phyloP scores from a whole-genome alignment of 148 eudicot genomes.

The Cornus controversa region DNA sequence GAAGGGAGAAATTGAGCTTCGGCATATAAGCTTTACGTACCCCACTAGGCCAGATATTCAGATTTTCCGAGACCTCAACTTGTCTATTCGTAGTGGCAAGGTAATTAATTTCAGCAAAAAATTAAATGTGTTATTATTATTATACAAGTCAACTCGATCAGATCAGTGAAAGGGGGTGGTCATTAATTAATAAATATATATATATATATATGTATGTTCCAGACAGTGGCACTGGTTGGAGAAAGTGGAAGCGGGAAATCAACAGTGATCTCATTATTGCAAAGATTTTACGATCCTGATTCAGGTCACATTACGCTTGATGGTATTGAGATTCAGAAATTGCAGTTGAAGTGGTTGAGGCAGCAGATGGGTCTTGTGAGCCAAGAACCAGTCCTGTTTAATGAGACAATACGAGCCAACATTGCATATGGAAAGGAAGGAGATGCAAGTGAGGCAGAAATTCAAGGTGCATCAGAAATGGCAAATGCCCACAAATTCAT shows the following conservation, averaged over 20 bases:
- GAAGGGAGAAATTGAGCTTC: slow-evolving; percentile 62
- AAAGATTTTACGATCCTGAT: slow-evolving; percentile 71
- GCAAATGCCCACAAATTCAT: slow-evolving; percentile 85
- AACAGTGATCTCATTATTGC: slow-evolving; percentile 64
- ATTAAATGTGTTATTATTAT: too few species aligned
- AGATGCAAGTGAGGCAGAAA: slow-evolving; percentile 56
- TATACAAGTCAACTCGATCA: too few species aligned
- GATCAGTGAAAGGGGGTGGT: too few species aligned
- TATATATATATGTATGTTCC: too few species aligned
- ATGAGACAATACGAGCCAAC: slow-evolving; percentile 66
- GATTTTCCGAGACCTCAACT: slow-evolving; percentile 52
- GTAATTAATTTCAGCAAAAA: slow-evolving; percentile 30
- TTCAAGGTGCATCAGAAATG: slow-evolving; percentile 53
- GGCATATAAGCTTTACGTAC: slow-evolving; percentile 58
- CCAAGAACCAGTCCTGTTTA: slow-evolving; percentile 72
- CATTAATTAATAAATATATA: too few species aligned
- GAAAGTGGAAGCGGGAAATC: slow-evolving; percentile 92
- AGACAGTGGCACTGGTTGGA: slow-evolving; percentile 78
- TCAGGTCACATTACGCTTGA: slow-evolving; percentile 61
- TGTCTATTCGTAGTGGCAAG: slow-evolving; percentile 61
- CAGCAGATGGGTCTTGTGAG: slow-evolving; percentile 82
- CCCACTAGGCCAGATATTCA: slow-evolving; percentile 63
- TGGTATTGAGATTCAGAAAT: slow-evolving; percentile 59
- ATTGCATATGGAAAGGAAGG: slow-evolving; percentile 72
- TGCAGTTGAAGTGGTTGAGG: slow-evolving; percentile 71